Conservation (phyloP, 75 land plant genomes). For the Pinus taeda region DNA sequence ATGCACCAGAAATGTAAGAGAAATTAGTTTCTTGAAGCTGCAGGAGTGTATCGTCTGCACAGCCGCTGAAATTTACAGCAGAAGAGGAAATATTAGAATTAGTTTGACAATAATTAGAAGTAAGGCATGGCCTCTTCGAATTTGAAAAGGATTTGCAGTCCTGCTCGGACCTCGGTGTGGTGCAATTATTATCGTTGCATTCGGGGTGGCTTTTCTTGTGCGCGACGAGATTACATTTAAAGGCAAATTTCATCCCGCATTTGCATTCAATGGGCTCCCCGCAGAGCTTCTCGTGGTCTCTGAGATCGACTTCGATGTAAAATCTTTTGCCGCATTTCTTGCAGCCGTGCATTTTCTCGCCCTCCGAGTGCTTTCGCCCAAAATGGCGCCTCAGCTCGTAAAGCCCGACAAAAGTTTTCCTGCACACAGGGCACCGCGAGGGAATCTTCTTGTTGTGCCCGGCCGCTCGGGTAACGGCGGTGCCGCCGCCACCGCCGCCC, state of each 20-base stretch:
- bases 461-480: not conserved
- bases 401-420: constrained; percentile 39
- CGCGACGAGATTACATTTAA: constrained; percentile 41
- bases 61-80: too few relatives aligned
- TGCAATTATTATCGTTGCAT: too few relatives aligned
- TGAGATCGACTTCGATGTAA: constrained; percentile 39
- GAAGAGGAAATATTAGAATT: too few relatives aligned
- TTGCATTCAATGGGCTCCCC: constrained; percentile 36
- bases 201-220: constrained; percentile 8
- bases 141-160: too few relatives aligned
- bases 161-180: too few relatives aligned
- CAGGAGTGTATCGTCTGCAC: too few relatives aligned
- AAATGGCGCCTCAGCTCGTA: constrained; percentile 44
- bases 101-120: too few relatives aligned
- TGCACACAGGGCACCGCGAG: constrained; percentile 38
- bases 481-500: not conserved
- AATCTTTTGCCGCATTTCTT: constrained; percentile 31
- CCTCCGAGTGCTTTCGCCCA: constrained; percentile 46
- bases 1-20: too few relatives aligned
- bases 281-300: constrained; percentile 44
- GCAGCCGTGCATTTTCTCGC: constrained; percentile 39
- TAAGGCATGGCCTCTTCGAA: too few relatives aligned
- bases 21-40: too few relatives aligned
- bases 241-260: constrained; percentile 41
- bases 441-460: constrained; percentile 48